These are phyloP conservation scores for Pholiota microspora DNA, from an alignment of 768 basidiomycete genomes.

Conservation along the genomic window DNA sequence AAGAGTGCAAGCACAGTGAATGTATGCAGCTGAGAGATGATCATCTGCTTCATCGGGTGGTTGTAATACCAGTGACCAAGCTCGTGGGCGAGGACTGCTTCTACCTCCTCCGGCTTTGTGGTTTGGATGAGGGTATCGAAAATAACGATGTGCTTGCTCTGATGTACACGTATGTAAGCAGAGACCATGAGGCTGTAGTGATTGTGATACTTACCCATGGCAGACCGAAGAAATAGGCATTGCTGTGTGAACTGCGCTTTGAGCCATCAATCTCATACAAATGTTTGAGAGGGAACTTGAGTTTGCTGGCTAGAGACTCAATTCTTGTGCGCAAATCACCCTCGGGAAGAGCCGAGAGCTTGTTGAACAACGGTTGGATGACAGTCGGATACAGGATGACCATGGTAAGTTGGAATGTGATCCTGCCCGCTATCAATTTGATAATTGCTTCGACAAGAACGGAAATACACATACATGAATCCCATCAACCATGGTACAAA, in stretches of 20 bases:
- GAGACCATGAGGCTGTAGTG: background rate
- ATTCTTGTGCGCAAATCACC: slow-evolving; percentile 79
- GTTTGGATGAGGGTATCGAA: slow-evolving; percentile 97
- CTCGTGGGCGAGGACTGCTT: slow-evolving; percentile 97
- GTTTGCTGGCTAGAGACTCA: slow-evolving; percentile 71
- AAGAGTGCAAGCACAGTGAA: slow-evolving; percentile 84
- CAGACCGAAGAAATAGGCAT: slow-evolving; percentile 98
- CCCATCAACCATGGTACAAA: slow-evolving; percentile 94
- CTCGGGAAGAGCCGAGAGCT: slow-evolving; percentile 78
- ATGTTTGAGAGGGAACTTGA: slow-evolving; percentile 92
- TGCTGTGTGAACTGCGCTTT: slow-evolving; percentile 92
- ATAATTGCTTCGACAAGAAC: background rate
- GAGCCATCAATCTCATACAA: slow-evolving; percentile 97
- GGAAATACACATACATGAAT: slow-evolving; percentile 66
- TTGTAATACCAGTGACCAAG: slow-evolving; percentile 95
- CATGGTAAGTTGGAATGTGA: slow-evolving; percentile 82
- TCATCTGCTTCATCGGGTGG: slow-evolving; percentile 88
- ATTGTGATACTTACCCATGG: slow-evolving; percentile 70
- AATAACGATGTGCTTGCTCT: slow-evolving; percentile 95
- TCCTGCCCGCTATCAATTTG: slow-evolving; percentile 36
- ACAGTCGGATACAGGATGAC: slow-evolving; percentile 79
- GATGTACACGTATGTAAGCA: background rate
- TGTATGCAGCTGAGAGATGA: slow-evolving; percentile 84
- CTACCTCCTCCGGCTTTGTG: slow-evolving; percentile 87
- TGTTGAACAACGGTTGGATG: slow-evolving; percentile 98